phyloP scores from a whole-genome alignment of 139 green algal species.

The Helicosporidium sp. region DNA sequence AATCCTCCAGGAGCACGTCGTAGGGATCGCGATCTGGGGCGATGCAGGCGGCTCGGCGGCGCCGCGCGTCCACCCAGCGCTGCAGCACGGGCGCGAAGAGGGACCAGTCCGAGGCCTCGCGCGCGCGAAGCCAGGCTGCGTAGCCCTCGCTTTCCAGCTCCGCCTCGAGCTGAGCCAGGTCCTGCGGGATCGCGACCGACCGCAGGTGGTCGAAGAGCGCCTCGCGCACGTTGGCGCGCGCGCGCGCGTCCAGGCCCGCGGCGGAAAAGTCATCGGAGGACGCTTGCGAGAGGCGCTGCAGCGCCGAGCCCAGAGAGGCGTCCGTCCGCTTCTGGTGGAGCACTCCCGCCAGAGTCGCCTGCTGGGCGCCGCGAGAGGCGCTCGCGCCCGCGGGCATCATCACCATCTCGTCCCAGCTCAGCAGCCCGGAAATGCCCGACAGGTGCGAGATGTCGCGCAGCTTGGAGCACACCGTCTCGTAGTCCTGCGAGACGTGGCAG shows the following conservation, averaged over 20 bases:
- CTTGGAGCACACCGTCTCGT: slow-evolving; percentile 34
- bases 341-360: slow-evolving; percentile 55
- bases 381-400: slow-evolving; percentile 50
- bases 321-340: slow-evolving; percentile 49
- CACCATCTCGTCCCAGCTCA: slow-evolving; percentile 54
- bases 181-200: slow-evolving; percentile 39
- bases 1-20: slow-evolving; percentile 70
- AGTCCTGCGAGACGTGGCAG: slow-evolving; percentile 7
- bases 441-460: slow-evolving; percentile 46
- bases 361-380: slow-evolving; percentile 35
- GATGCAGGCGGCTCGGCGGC: slow-evolving; percentile 26
- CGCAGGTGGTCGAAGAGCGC: slow-evolving; percentile 18
- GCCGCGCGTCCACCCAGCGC: slow-evolving; percentile 50
- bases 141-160: slow-evolving; percentile 53
- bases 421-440: slow-evolving; percentile 35
- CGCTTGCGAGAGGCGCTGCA: slow-evolving; percentile 20
- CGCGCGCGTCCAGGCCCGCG: background rate
- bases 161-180: slow-evolving; percentile 43
- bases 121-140: slow-evolving; percentile 54
- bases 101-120: slow-evolving; percentile 44
- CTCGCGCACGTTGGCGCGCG: slow-evolving; percentile 23
- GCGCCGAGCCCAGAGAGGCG: slow-evolving; percentile 28
- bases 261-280: no score
- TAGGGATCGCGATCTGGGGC: slow-evolving; percentile 34
- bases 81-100: slow-evolving; percentile 60